Conservation (phyloP, 371 early-diverging fungal species). For the Mucor saturninus region DNA sequence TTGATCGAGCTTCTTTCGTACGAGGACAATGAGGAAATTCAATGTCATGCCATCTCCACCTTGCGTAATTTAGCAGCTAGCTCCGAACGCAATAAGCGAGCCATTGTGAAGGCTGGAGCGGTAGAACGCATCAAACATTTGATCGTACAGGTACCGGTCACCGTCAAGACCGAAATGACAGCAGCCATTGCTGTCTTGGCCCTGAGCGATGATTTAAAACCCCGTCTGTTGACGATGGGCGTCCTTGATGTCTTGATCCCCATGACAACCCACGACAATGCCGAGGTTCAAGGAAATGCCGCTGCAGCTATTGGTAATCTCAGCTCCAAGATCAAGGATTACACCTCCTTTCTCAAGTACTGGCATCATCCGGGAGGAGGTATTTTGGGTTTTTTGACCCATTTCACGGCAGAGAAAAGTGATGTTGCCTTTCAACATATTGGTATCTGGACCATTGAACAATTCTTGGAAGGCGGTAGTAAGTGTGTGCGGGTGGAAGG, state of each 20-base stretch:
- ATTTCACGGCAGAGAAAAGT: conserved; percentile 68
- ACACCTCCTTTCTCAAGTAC: conserved; percentile 65
- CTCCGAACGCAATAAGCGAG: conserved; percentile 78
- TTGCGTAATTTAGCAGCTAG: conserved; percentile 88
- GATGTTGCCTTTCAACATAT: conserved; percentile 84
- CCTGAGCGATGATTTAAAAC: conserved; percentile 80
- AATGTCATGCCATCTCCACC: conserved; percentile 87
- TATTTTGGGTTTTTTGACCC: conserved; percentile 70
- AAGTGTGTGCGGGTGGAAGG: neutral
- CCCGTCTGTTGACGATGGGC: conserved; percentile 65
- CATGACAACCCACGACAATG: conserved; percentile 57
- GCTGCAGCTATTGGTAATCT: conserved; percentile 87
- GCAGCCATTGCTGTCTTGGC: conserved; percentile 89
- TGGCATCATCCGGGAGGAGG: conserved; percentile 77
- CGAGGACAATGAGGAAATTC: conserved; percentile 82
- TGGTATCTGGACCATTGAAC: conserved; percentile 88
- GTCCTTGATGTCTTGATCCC: conserved; percentile 76
- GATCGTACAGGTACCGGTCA: conserved; percentile 61
- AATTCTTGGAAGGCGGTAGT: conserved; percentile 76
- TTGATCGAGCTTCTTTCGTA: conserved; percentile 74
- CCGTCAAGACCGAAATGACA: conserved; percentile 86
- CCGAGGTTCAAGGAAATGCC: conserved; percentile 86
- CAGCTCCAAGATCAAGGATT: conserved; percentile 75
- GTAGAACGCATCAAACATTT: conserved; percentile 75
- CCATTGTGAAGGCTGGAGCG: conserved; percentile 82